Conservation (phyloP, 805 yeast genomes). For the Starmerella vitae region DNA sequence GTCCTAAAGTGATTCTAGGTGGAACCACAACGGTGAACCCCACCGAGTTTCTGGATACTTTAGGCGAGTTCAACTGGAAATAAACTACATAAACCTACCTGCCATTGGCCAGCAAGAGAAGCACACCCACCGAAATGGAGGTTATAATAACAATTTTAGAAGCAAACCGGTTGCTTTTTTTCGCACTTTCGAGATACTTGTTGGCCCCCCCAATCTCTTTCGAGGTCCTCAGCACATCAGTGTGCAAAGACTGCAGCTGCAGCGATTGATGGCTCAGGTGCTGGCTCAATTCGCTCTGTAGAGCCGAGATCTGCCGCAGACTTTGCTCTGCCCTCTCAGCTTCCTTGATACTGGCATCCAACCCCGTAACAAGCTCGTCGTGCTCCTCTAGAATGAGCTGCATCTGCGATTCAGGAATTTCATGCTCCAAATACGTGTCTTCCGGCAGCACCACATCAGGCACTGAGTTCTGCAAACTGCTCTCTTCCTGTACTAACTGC, state of each 20-base stretch:
- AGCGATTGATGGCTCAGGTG: slow-evolving; percentile 64
- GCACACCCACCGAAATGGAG: slow-evolving; percentile 42
- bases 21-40: slow-evolving; percentile 37
- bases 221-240: slow-evolving; percentile 54
- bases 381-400: slow-evolving; percentile 28
- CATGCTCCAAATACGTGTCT: background rate
- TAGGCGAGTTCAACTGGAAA: slow-evolving; percentile 3
- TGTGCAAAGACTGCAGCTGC: slow-evolving; percentile 47
- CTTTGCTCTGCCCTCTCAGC: slow-evolving; percentile 31
- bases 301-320: slow-evolving; percentile 48
- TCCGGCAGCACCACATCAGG: background rate
- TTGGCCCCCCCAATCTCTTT: slow-evolving; percentile 60
- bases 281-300: slow-evolving; percentile 60
- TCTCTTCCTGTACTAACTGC: background rate
- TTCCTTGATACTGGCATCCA: slow-evolving; percentile 27
- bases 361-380: slow-evolving; percentile 27
- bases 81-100: slow-evolving; percentile 4
- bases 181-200: slow-evolving; percentile 53
- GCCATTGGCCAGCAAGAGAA: slow-evolving; percentile 36
- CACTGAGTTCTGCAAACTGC: background rate
- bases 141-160: slow-evolving; percentile 43
- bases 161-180: slow-evolving; percentile 46
- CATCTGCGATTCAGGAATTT: slow-evolving; percentile 4
- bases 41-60: slow-evolving; percentile 5
- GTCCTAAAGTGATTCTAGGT: slow-evolving; percentile 63